These are phyloP conservation scores for Gracilaria vermiculophylla DNA, from an alignment of 23 red algal species.

Conservation along the genomic window DNA sequence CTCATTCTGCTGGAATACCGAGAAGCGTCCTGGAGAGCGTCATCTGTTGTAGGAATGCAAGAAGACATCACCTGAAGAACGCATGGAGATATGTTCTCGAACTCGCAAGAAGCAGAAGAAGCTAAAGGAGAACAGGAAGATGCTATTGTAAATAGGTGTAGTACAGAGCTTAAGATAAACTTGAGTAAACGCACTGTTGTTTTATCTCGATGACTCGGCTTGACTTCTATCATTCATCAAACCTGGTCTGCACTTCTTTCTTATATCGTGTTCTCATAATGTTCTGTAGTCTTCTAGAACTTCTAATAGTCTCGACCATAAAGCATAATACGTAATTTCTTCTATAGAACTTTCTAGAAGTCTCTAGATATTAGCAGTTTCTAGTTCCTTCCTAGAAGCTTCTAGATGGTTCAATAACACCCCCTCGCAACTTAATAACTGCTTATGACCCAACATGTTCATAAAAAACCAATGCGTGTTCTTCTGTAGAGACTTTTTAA, in stretches of 20 bases:
- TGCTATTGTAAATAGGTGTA: no score
- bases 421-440: background rate
- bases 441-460: background rate
- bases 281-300: background rate
- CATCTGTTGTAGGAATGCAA: no score
- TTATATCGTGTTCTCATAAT: background rate
- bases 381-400: background rate
- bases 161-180: no score
- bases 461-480: background rate
- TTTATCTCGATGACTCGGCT: no score
- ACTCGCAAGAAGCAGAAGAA: no score
- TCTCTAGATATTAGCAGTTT: background rate
- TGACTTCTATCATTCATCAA: background rate
- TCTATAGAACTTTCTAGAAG: background rate
- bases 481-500: conserved; percentile 12
- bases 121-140: no score
- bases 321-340: background rate
- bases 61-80: no score
- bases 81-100: no score
- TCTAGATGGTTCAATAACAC: conserved; percentile 3
- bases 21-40: no score
- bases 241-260: no score
- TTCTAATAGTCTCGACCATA: background rate
- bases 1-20: no score
- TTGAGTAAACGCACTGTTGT: no score